phyloP scores from a whole-genome alignment of 176 grass and related monocot species.

The Aegilops speltoides region DNA sequence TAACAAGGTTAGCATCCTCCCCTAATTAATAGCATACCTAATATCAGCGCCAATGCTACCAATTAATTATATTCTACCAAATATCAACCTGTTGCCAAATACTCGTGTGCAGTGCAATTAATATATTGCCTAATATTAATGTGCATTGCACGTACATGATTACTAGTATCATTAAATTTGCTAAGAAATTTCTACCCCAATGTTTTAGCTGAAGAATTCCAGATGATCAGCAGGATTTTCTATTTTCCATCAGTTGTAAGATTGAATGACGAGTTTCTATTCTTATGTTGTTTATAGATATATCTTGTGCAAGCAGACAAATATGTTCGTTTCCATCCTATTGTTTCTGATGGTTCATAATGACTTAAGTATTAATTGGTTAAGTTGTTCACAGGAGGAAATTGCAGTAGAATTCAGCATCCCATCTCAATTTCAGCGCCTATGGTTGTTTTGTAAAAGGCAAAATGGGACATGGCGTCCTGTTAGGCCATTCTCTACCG shows the following conservation, averaged over 20 bases:
- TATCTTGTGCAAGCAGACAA: background rate
- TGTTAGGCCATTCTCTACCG: background rate
- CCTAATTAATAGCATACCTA: too few relatives aligned
- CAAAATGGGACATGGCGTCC: slow-evolving; percentile 11
- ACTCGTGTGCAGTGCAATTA: too few relatives aligned
- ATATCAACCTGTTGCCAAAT: too few relatives aligned
- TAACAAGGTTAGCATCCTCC: too few relatives aligned
- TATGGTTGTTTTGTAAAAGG: background rate
- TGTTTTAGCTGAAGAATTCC: background rate
- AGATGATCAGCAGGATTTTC: background rate
- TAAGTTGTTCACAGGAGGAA: background rate
- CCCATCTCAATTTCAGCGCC: background rate
- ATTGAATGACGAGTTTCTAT: background rate
- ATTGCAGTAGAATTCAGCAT: background rate
- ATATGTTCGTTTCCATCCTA: background rate
- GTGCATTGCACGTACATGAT: too few relatives aligned
- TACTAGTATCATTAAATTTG: background rate
- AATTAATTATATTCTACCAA: too few relatives aligned
- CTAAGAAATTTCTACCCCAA: background rate
- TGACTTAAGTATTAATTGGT: background rate
- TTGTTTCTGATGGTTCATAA: background rate
- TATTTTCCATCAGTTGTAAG: background rate
- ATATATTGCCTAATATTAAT: too few relatives aligned
- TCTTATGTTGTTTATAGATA: background rate
- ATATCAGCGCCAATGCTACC: too few relatives aligned